A percentile compares a stretch with the other conserved stretches of the same genome.
phyloP scores from a whole-genome alignment of 1,284 basidiomycete genomes.

The Agaricales sp. region DNA sequence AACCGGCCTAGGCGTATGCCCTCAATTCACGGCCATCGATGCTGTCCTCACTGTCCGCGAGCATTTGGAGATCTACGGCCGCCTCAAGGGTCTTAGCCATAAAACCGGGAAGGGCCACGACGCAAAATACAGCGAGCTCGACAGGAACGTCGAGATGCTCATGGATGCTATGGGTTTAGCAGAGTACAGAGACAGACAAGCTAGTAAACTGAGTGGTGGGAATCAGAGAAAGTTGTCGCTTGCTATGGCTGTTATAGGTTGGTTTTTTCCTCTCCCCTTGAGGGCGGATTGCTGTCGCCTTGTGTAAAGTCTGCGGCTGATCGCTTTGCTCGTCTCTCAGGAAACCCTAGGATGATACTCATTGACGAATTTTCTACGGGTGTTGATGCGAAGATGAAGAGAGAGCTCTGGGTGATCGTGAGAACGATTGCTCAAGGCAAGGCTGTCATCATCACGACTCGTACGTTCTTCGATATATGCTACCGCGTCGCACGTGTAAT shows the following conservation, averaged over 20 bases:
- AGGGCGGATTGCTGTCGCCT: not conserved
- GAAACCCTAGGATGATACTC: slow-evolving; percentile 68
- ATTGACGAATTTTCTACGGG: slow-evolving; percentile 82
- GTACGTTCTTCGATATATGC: slow-evolving; percentile 25
- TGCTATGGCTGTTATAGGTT: slow-evolving; percentile 41
- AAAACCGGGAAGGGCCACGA: not conserved
- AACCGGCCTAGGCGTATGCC: slow-evolving; percentile 61
- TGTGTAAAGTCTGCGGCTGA: too few relatives aligned
- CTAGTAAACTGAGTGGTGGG: slow-evolving; percentile 67
- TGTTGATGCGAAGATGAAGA: slow-evolving; percentile 75
- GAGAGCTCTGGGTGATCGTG: slow-evolving; percentile 74
- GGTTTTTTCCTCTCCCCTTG: slow-evolving; percentile 6
- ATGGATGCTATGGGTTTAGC: slow-evolving; percentile 50
- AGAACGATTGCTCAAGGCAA: slow-evolving; percentile 54
- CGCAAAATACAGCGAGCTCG: slow-evolving; percentile 32
- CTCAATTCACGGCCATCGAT: slow-evolving; percentile 78
- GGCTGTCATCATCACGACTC: slow-evolving; percentile 60
- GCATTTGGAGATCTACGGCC: slow-evolving; percentile 59
- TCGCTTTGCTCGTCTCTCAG: slow-evolving; percentile 15
- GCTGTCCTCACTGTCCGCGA: slow-evolving; percentile 67
- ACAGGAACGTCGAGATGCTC: slow-evolving; percentile 46
- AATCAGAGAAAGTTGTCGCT: slow-evolving; percentile 44
- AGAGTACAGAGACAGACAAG: slow-evolving; percentile 58
- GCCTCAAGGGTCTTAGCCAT: slow-evolving; percentile 50
- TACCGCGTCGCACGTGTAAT: not conserved